Percentiles rank a stretch among this genome's conserved stretches.
Conservation (phyloP, 495 filamentous ascomycete species). For the Neurospora intermedia region DNA sequence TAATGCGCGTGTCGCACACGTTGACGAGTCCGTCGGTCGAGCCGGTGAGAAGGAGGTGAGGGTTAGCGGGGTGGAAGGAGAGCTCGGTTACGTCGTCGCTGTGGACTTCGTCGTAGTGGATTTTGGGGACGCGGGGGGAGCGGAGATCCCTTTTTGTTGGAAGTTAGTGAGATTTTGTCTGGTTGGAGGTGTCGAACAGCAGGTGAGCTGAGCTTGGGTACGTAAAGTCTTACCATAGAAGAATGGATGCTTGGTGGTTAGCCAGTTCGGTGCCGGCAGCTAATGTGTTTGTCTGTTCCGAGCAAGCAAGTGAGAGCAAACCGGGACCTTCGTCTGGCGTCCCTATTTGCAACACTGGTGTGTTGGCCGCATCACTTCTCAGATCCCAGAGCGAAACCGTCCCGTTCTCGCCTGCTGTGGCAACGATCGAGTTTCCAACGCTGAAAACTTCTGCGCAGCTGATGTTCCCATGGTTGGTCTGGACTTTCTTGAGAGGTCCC, state of each 20-base stretch:
- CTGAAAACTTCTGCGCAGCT: slow-evolving; percentile 44
- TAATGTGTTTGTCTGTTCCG: slow-evolving; percentile 44
- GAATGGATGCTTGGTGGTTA: slow-evolving; percentile 59
- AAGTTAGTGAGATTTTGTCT: not conserved
- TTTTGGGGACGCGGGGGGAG: slow-evolving; percentile 38
- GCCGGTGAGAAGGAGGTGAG: slow-evolving; percentile 63
- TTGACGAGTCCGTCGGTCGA: slow-evolving; percentile 90
- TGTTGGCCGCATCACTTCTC: slow-evolving; percentile 25
- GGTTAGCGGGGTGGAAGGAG: slow-evolving; percentile 55
- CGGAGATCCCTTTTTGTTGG: slow-evolving; percentile 51
- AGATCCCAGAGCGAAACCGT: slow-evolving; percentile 48
- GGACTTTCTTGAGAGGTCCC: slow-evolving; percentile 30
- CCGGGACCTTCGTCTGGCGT: slow-evolving; percentile 31
- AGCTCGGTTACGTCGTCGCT: slow-evolving; percentile 88
- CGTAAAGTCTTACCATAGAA: slow-evolving; percentile 52
- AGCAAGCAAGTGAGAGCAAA: slow-evolving; percentile 60
- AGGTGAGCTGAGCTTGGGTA: not conserved
- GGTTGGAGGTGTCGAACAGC: not conserved
- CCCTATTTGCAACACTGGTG: slow-evolving; percentile 26
- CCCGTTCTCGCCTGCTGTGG: slow-evolving; percentile 55
- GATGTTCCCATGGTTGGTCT: slow-evolving; percentile 42
- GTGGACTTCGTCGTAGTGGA: slow-evolving; percentile 74
- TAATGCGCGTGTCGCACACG: slow-evolving; percentile 62
- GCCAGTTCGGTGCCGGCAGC: slow-evolving; percentile 72
- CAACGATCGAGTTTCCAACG: slow-evolving; percentile 30